Evolutionary conservation across 371 early-diverging fungal genomes (phyloP).

Genomic region (Lichtheimia corymbifera): DNA sequence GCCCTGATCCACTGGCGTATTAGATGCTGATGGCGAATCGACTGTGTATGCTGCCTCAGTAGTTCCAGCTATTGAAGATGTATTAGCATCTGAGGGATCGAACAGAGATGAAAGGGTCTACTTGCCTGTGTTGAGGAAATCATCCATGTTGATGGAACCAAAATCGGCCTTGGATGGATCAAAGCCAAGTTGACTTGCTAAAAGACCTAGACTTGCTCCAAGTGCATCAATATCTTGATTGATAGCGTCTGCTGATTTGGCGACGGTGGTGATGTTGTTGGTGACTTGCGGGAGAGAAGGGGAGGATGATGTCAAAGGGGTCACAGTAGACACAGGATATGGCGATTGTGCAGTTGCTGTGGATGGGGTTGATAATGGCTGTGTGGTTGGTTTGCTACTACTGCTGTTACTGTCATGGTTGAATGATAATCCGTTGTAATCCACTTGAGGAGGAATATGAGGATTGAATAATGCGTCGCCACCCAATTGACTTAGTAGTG

Average conservation of each 20-base stretch:
- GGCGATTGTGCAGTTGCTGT: not conserved
- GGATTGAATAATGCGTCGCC: conserved; percentile 7
- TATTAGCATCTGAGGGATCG: not conserved
- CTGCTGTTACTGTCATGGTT: not conserved
- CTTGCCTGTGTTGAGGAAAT: conserved; percentile 19
- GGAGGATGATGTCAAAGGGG: conserved; percentile 1
- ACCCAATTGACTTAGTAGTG: conserved; percentile 10
- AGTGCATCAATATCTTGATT: conserved; percentile 18
- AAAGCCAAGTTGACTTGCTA: conserved; percentile 20
- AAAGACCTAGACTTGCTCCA: conserved; percentile 5
- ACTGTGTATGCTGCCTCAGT: conserved; percentile 7
- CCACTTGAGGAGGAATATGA: not conserved
- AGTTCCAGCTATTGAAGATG: not conserved
- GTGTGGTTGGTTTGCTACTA: not conserved
- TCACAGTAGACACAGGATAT: not conserved
- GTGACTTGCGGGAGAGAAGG: conserved; percentile 6
- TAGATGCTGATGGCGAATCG: conserved; percentile 10
- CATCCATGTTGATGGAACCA: conserved; percentile 23
- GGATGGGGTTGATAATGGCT: not conserved
- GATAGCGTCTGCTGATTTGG: conserved; percentile 18
- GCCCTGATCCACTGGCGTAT: not conserved
- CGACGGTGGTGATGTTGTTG: not conserved
- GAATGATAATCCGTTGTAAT: not conserved
- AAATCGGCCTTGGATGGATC: conserved; percentile 15
- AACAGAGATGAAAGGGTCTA: not conserved